Evolutionary conservation across 306 rosid species (phyloP).

Genomic region (Lablab purpureus): DNA sequence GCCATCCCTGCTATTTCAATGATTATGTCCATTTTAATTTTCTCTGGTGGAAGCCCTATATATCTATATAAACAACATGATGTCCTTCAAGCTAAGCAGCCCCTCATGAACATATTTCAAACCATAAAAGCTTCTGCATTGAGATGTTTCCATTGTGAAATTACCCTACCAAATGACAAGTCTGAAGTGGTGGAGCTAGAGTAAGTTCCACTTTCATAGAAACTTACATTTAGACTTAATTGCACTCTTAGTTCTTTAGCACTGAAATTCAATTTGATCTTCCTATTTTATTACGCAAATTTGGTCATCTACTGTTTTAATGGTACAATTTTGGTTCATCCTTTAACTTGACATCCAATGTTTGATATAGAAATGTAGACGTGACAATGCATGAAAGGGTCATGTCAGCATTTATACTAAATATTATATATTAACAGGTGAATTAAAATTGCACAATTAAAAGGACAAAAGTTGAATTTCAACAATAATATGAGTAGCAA

Average conservation of each 20-base stretch:
- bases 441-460: neutral
- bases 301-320: neutral
- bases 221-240: neutral
- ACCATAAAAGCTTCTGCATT: conserved; percentile 61
- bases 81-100: conserved; percentile 36
- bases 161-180: conserved; percentile 54
- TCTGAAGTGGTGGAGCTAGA: conserved; percentile 71
- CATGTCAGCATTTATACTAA: neutral
- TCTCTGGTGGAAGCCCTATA: conserved; percentile 71
- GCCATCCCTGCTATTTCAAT: conserved; percentile 83
- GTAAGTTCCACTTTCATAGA: conserved; percentile 57
- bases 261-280: neutral
- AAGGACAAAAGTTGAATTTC: neutral
- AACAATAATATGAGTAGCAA: neutral
- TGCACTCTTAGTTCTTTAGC: neutral
- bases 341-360: neutral
- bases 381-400: neutral
- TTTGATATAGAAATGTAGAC: neutral
- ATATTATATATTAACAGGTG: neutral
- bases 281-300: neutral
- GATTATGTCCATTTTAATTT: conserved; percentile 62
- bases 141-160: conserved; percentile 60
- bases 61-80: conserved; percentile 62
- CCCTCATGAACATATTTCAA: conserved; percentile 48
- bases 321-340: neutral